These are phyloP conservation scores for Dicorynia guianensis DNA, from an alignment of 306 rosid species.

Conservation along the genomic window DNA sequence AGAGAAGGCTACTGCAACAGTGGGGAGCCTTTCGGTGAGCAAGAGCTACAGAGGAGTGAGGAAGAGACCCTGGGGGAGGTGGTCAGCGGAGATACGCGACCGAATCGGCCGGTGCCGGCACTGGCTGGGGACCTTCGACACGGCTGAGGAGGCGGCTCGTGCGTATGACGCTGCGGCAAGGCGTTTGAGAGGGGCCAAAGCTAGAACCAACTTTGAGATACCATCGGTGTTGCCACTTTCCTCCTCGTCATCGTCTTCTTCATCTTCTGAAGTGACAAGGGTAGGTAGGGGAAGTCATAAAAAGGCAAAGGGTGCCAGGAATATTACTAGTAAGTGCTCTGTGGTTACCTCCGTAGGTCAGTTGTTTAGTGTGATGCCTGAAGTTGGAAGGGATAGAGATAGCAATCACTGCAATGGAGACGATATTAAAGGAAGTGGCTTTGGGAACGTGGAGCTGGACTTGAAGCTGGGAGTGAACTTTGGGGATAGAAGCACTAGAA, in stretches of 20 bases:
- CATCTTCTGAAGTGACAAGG: conserved; percentile 17
- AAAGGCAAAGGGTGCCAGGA: background rate
- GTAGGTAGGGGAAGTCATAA: background rate
- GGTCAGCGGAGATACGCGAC: conserved; percentile 82
- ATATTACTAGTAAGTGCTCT: conserved; percentile 42
- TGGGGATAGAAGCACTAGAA: conserved; percentile 32
- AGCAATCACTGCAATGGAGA: background rate
- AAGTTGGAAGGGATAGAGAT: conserved; percentile 18
- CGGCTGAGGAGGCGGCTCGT: conserved; percentile 82
- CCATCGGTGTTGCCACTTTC: conserved; percentile 56
- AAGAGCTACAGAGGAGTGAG: conserved; percentile 73
- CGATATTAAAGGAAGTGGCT: background rate
- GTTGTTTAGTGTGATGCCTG: conserved; percentile 62
- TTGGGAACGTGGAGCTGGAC: conserved; percentile 48
- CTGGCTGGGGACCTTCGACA: conserved; percentile 79
- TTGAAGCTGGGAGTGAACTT: conserved; percentile 55
- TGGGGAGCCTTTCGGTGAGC: conserved; percentile 37
- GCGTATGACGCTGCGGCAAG: conserved; percentile 79
- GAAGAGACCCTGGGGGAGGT: conserved; percentile 81
- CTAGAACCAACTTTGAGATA: conserved; percentile 67
- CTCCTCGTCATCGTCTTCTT: conserved; percentile 27
- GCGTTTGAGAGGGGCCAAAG: conserved; percentile 67
- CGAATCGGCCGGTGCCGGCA: conserved; percentile 71
- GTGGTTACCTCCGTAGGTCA: conserved; percentile 73
- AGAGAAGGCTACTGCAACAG: background rate